Evolutionary conservation across 2,329 filamentous ascomycete genomes (phyloP), one percentile per base, ranked within the genome.

Genomic region (Fusarium decemcellulare): DNA sequence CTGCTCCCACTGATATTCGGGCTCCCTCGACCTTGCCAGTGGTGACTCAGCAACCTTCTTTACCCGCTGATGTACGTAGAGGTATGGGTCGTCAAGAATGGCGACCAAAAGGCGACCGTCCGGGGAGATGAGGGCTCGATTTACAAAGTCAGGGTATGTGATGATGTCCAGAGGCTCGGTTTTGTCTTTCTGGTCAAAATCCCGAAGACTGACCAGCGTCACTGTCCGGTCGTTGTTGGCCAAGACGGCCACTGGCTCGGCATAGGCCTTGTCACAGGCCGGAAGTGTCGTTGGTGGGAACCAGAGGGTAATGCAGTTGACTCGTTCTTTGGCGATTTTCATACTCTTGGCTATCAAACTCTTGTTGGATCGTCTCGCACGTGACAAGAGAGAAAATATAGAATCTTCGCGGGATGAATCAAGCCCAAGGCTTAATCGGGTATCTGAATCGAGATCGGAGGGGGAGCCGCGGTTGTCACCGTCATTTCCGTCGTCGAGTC

Each of bases 191-290:
- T 74, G 74, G 5, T 81, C 80, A 54, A 90, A 88, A 55, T 91
- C 88, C 30, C 88, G 84, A 18, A 98, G 83, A 51, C 91, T 92
- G 76, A 97, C 93, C n/a, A 98, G 82, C 30, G 92, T 91, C 60
- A 98, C 92, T 2, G 93, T 94, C 77, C 91, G 92, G 81, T 98
- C 96, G 77, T 99, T 99, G 81, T 98, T 98, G 47, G 93, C 90
- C 74, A 98, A 82, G 47, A 93, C 87, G 54, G 90, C 92, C n/a
- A 95, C 85, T 2, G 86, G 82, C 16, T 82, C 79, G 15, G 75
- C 72, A 74, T 90, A 88, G 47, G 84, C 81, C 15, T 76, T 79
- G 32, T 78, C 71, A 30, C 58, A 65, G 3, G 74, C 65, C 18
- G 71, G 59, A 29, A 74, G 47, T 8, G 53, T 60, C 9, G 78